Conservation (phyloP, 371 early-diverging fungal genomes). For the Mucor lusitanicus region DNA sequence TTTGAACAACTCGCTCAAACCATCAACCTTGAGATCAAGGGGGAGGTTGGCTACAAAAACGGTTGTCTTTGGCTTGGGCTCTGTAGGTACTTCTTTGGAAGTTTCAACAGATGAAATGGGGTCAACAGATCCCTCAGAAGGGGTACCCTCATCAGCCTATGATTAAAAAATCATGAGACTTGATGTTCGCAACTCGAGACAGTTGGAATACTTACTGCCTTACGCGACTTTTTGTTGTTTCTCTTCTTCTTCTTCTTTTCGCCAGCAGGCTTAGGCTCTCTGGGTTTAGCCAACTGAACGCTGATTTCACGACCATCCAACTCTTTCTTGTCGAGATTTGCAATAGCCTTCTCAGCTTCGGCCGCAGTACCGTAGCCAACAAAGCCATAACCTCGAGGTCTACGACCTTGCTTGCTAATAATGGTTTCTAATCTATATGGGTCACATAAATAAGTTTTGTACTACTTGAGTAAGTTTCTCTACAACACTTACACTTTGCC, state of each 20-base stretch:
- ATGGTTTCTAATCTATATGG: conserved; percentile 8
- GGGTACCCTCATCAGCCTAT: not conserved
- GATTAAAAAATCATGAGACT: not conserved
- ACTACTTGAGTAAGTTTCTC: conserved; percentile 10
- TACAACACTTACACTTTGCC: conserved; percentile 80
- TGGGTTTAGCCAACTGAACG: conserved; percentile 85
- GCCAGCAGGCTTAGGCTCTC: conserved; percentile 1
- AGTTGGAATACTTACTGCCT: not conserved
- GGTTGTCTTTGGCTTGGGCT: conserved; percentile 67
- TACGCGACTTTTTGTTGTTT: conserved; percentile 8
- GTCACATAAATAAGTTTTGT: conserved; percentile 1
- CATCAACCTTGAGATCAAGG: conserved; percentile 76
- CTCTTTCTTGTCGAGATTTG: conserved; percentile 69
- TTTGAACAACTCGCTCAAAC: conserved; percentile 74
- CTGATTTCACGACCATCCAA: conserved; percentile 83
- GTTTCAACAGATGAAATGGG: conserved; percentile 9
- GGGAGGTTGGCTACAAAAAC: conserved; percentile 95
- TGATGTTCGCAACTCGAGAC: not conserved
- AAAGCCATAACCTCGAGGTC: conserved; percentile 81
- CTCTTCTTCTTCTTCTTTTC: conserved; percentile 6
- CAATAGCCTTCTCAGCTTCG: conserved; percentile 77
- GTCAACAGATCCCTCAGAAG: not conserved
- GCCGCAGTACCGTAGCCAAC: conserved; percentile 77
- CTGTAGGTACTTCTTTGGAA: not conserved
- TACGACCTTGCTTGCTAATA: conserved; percentile 6